phyloP scores from a whole-genome alignment of 2,329 filamentous ascomycete species.

The Rutstroemia sp. region DNA sequence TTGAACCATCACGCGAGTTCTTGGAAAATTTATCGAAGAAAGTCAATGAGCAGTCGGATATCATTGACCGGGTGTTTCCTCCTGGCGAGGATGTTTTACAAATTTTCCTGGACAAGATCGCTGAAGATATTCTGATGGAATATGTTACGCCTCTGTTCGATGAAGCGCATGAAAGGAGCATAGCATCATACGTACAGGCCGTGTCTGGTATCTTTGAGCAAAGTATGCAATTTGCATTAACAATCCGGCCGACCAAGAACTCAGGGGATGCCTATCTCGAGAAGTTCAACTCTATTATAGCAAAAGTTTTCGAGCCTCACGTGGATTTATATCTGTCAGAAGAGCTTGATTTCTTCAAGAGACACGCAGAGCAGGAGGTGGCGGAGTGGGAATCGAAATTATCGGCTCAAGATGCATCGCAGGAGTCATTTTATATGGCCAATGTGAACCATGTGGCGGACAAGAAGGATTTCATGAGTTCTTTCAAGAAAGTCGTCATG shows the following conservation, averaged over 20 bases:
- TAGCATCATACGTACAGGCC: slow-evolving; percentile 74
- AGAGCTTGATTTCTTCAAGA: slow-evolving; percentile 79
- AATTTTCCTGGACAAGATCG: slow-evolving; percentile 72
- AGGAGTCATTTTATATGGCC: slow-evolving; percentile 92
- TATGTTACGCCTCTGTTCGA: slow-evolving; percentile 83
- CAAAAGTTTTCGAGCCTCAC: slow-evolving; percentile 79
- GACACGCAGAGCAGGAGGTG: slow-evolving; percentile 69
- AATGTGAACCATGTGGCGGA: slow-evolving; percentile 91
- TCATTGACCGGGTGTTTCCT: slow-evolving; percentile 77
- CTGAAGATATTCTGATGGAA: slow-evolving; percentile 74
- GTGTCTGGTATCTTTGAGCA: slow-evolving; percentile 86
- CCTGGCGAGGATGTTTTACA: slow-evolving; percentile 66
- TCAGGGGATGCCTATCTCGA: slow-evolving; percentile 53
- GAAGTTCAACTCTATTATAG: slow-evolving; percentile 59
- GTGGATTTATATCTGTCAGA: slow-evolving; percentile 90
- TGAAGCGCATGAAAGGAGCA: slow-evolving; percentile 70
- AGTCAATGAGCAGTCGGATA: slow-evolving; percentile 71
- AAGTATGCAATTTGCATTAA: slow-evolving; percentile 67
- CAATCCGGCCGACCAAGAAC: slow-evolving; percentile 59
- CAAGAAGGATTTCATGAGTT: slow-evolving; percentile 92
- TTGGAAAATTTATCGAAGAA: slow-evolving; percentile 68
- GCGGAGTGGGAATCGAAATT: slow-evolving; percentile 85
- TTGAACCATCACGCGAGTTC: slow-evolving; percentile 76
- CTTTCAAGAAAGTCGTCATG: slow-evolving; percentile 98
- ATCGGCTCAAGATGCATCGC: slow-evolving; percentile 80